Percentiles rank a stretch among this genome's conserved stretches.
These are phyloP conservation scores for Neocucurbitaria cava DNA, from an alignment of 2,329 filamentous ascomycete genomes.

Conservation along the genomic window DNA sequence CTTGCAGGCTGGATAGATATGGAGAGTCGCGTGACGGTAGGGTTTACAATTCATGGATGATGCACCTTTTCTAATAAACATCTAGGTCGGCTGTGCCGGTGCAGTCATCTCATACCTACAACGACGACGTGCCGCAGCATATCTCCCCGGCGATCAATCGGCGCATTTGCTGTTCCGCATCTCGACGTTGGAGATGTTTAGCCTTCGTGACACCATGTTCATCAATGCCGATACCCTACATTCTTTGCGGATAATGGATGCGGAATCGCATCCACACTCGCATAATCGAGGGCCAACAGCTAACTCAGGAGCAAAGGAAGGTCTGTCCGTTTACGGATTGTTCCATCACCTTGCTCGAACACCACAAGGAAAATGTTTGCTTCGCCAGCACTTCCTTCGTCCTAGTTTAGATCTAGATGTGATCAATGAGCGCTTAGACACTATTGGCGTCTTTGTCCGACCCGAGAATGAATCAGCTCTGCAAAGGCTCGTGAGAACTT, in stretches of 20 bases:
- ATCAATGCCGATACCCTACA: constrained; percentile 80
- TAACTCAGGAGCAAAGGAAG: constrained; percentile 75
- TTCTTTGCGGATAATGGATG: constrained; percentile 84
- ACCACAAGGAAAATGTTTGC: constrained; percentile 74
- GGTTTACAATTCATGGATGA: not conserved
- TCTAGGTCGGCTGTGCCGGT: constrained; percentile 81
- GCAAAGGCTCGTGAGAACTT: constrained; percentile 62
- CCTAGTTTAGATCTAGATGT: constrained; percentile 72
- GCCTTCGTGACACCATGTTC: constrained; percentile 71
- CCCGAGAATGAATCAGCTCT: constrained; percentile 70
- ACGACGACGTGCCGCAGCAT: constrained; percentile 68
- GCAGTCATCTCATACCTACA: constrained; percentile 82
- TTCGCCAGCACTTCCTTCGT: constrained; percentile 83
- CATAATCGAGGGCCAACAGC: constrained; percentile 74
- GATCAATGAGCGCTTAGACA: constrained; percentile 75
- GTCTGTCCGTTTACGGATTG: constrained; percentile 81
- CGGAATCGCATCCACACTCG: constrained; percentile 82
- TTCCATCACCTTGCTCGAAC: constrained; percentile 79
- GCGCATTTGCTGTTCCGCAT: constrained; percentile 66
- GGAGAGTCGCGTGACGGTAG: constrained; percentile 73
- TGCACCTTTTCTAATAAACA: constrained; percentile 9
- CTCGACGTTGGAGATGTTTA: constrained; percentile 75
- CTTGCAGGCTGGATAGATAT: constrained; percentile 76
- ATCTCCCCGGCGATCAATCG: constrained; percentile 65
- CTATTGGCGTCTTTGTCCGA: constrained; percentile 70